Evolutionary conservation across 345 rosid genomes (phyloP), one percentile per base, ranked within the genome.

Genomic region (Kernera saxatilis): DNA sequence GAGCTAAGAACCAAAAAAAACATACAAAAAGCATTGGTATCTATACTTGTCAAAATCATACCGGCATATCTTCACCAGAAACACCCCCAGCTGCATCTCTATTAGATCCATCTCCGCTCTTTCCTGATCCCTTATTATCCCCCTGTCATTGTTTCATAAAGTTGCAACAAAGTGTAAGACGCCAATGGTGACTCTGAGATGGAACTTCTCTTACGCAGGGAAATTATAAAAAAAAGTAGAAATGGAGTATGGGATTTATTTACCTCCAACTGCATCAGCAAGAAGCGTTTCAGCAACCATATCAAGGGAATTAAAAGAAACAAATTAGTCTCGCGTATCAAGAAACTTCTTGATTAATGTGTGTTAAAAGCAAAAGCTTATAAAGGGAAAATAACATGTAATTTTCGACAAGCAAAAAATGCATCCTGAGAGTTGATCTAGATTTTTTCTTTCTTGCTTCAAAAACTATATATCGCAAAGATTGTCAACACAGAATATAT

Each of bases 261-360:
- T 82, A 88, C 95, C 95, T 88, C 95, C 82, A 88, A 73, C 95
- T 88, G 81, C 46, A 58, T 36, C 68, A 55, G 48, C 48, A 76
- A 10, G 13, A n/a, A n/a, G 23, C 30, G 23, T 76, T 52, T 64
- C 26, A 50, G 51, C 75, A 71, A 73, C 57, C 56, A 69, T 53
- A 64, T 36, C 39, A 75, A 74, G 2, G 21, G 12, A 64, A 64
- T 29, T 50, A 48, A 48, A 64, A 63, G 5, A 52, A 61, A 1
- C 13, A 0, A 15, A 70, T 76, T 21, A 76, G 75, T 69, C 18
- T 36, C n/a, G 10, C 35, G 1, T 35, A n/a, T 3, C 40, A 49
- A 17, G 12, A 50, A 39, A 21, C 41, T 55, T 36, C 37, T 32
- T 45, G 43, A 10, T 2, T 44, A n/a, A n/a, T 35, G 26, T 67